Evolutionary conservation across 2,329 filamentous ascomycete genomes (phyloP).

Genomic region (Aureobasidium uvarum): DNA sequence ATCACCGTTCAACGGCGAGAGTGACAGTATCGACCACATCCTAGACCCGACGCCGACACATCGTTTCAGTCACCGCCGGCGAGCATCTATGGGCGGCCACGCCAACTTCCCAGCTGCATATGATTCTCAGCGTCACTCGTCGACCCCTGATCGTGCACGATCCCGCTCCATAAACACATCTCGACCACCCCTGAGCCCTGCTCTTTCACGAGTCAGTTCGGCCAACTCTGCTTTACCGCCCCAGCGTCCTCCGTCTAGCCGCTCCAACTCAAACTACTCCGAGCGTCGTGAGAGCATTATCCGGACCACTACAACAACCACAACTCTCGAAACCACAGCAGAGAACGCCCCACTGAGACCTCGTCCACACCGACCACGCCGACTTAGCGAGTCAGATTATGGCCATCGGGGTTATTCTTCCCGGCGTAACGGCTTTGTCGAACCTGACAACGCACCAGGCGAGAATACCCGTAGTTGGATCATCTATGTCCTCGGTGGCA

Average conservation of each 20-base stretch:
- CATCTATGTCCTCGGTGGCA: conserved; percentile 69
- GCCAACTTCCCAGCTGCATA: conserved; percentile 50
- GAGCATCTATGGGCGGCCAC: conserved; percentile 55
- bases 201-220: conserved; percentile 55
- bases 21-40: conserved; percentile 49
- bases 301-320: conserved; percentile 36
- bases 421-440: conserved; percentile 62
- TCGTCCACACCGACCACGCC: conserved; percentile 52
- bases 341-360: conserved; percentile 38
- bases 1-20: conserved; percentile 42
- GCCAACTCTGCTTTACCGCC: conserved; percentile 42
- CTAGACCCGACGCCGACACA: conserved; percentile 56
- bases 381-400: conserved; percentile 60
- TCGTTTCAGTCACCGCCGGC: conserved; percentile 54
- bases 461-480: conserved; percentile 64
- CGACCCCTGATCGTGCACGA: conserved; percentile 45
- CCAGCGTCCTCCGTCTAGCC: conserved; percentile 24
- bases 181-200: conserved; percentile 58
- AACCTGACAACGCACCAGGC: conserved; percentile 56
- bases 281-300: conserved; percentile 43
- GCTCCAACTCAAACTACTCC: conserved; percentile 26
- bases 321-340: conserved; percentile 41
- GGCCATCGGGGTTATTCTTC: conserved; percentile 40
- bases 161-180: conserved; percentile 52
- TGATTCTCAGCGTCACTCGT: conserved; percentile 55